phyloP scores from a whole-genome alignment of 176 grass and related monocot genomes.

The Hsuehochloa calcarea region DNA sequence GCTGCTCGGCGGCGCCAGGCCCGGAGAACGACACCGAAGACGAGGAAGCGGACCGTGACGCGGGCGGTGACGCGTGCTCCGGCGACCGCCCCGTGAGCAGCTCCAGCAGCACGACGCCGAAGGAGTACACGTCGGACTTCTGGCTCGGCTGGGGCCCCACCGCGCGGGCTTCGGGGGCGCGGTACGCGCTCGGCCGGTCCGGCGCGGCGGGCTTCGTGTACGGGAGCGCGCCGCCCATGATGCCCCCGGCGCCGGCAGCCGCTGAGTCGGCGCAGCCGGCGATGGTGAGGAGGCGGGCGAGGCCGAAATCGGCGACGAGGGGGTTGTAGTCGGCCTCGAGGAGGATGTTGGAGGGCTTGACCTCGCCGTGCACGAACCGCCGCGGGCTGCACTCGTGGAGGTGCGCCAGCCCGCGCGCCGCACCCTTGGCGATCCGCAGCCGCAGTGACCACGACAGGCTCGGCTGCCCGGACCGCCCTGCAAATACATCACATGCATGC shows the following conservation, averaged over 20 bases:
- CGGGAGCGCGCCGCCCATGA: slow-evolving; percentile 45
- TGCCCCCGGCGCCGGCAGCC: neutral
- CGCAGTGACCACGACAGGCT: slow-evolving; percentile 56
- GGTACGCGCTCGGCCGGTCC: slow-evolving; percentile 37
- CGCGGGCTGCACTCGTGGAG: slow-evolving; percentile 86
- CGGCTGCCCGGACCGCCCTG: slow-evolving; percentile 40
- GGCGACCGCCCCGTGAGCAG: slow-evolving; percentile 59
- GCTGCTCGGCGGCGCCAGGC: neutral
- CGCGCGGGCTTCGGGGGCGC: slow-evolving; percentile 52
- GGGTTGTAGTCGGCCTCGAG: slow-evolving; percentile 69
- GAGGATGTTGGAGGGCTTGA: slow-evolving; percentile 81
- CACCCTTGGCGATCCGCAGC: slow-evolving; percentile 58
- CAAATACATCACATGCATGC: neutral
- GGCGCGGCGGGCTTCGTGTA: slow-evolving; percentile 36
- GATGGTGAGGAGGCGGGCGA: slow-evolving; percentile 59
- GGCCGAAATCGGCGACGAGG: slow-evolving; percentile 69
- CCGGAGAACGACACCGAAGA: slow-evolving; percentile 12
- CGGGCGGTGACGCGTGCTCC: slow-evolving; percentile 25
- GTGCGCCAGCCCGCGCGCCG: slow-evolving; percentile 67
- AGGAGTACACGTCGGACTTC: slow-evolving; percentile 75
- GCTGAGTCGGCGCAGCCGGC: slow-evolving; percentile 48
- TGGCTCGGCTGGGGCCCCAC: slow-evolving; percentile 26
- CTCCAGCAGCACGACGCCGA: slow-evolving; percentile 73
- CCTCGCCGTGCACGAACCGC: slow-evolving; percentile 72
- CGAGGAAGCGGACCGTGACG: neutral